These are phyloP conservation scores for Alternaria conjuncta DNA, from an alignment of 2,329 filamentous ascomycete species.

Conservation along the genomic window DNA sequence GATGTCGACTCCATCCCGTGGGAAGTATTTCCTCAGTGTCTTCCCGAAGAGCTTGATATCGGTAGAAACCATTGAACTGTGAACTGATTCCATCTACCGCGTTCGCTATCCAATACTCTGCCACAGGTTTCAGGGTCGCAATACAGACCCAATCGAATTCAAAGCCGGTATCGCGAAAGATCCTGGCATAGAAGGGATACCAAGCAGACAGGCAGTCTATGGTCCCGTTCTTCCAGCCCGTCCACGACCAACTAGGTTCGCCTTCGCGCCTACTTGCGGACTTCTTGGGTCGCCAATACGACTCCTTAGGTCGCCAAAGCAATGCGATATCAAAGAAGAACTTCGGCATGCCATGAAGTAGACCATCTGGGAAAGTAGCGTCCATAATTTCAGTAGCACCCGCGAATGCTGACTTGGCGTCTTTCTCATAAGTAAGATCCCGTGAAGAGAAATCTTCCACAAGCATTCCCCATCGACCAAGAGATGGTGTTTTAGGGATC, in stretches of 20 bases:
- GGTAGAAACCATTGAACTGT: not conserved
- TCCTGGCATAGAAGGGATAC: not conserved
- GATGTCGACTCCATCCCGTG: not conserved
- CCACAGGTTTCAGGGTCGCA: not conserved
- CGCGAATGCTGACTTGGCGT: not conserved
- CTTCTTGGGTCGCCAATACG: not conserved
- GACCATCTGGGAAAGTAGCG: not conserved
- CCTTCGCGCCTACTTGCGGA: not conserved
- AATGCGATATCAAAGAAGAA: not conserved
- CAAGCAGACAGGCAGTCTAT: not conserved
- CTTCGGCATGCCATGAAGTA: not conserved
- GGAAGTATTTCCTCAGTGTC: not conserved
- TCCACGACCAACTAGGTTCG: slow-evolving; percentile 1
- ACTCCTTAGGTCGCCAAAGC: not conserved
- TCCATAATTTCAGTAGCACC: not conserved
- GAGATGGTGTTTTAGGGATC: not conserved
- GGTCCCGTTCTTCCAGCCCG: not conserved
- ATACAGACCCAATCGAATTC: not conserved
- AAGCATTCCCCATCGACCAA: not conserved
- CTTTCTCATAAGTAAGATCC: not conserved
- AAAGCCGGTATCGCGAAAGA: not conserved
- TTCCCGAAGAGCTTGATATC: not conserved
- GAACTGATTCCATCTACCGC: not conserved
- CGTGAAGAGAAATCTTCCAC: not conserved
- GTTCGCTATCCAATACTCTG: not conserved